Evolutionary conservation across 139 green algal species (phyloP).

Genomic region (Tetradesmus lagerheimii): DNA sequence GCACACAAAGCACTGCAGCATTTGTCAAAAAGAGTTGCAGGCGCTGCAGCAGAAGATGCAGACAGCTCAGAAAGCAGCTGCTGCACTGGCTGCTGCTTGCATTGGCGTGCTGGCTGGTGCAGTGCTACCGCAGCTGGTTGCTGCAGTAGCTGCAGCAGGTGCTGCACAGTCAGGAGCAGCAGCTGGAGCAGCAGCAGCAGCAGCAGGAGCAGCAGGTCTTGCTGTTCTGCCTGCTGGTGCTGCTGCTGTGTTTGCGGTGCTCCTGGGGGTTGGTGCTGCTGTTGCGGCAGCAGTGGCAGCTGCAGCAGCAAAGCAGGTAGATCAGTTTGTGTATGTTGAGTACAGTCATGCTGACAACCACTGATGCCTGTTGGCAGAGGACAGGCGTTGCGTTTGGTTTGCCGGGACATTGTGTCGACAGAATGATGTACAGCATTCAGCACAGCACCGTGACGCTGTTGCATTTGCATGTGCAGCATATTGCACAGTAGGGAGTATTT

Average conservation of each 20-base stretch:
- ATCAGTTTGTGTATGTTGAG: slow-evolving; percentile 34
- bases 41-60: background rate
- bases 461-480: too few relatives aligned
- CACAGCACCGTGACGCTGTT: too few relatives aligned
- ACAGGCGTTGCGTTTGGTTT: too few relatives aligned
- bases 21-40: slow-evolving; percentile 8
- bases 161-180: background rate
- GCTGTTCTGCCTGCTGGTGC: background rate
- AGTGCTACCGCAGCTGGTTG: background rate
- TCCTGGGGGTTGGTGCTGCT: background rate
- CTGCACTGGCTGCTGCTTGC: background rate
- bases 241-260: background rate
- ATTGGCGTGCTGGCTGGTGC: background rate
- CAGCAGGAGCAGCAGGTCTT: background rate
- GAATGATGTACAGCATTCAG: too few relatives aligned
- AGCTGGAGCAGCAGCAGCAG: background rate
- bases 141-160: background rate
- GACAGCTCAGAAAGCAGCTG: background rate
- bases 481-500: too few relatives aligned
- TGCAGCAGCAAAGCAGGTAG: background rate
- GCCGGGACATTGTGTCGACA: too few relatives aligned
- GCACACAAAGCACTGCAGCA: slow-evolving; percentile 35
- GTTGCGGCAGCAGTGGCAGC: background rate
- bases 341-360: slow-evolving; percentile 25
- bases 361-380: background rate